These are phyloP conservation scores for Atkinsonella hypoxylon DNA, from an alignment of 2,329 filamentous ascomycete genomes.

Conservation along the genomic window DNA sequence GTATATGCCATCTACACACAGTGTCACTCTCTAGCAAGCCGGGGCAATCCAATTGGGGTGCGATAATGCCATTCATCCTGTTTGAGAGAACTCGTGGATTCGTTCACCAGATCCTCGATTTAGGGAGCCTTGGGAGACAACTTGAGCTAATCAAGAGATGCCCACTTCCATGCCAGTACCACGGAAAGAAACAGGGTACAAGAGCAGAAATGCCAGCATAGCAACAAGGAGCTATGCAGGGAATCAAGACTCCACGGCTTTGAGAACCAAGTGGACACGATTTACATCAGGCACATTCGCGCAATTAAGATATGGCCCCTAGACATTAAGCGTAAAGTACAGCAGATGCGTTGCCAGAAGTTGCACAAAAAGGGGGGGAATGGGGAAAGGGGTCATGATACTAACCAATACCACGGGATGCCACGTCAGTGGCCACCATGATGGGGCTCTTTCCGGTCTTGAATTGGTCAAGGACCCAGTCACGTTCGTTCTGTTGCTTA, in stretches of 20 bases:
- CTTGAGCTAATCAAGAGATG: conserved; percentile 72
- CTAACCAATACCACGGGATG: conserved; percentile 99
- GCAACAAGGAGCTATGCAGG: conserved; percentile 37
- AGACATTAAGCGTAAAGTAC: conserved; percentile 86
- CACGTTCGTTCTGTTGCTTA: conserved; percentile 98
- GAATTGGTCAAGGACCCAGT: conserved; percentile 99
- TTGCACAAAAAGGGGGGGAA: conserved; percentile 36
- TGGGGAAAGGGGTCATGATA: conserved; percentile 41
- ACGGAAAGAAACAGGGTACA: conserved; percentile 45
- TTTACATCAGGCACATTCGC: conserved; percentile 83
- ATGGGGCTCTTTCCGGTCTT: conserved; percentile 99
- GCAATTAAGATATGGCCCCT: conserved; percentile 71
- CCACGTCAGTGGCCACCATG: conserved; percentile 99
- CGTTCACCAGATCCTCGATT: conserved; percentile 45
- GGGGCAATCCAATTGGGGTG: conserved; percentile 44
- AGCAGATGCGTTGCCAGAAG: conserved; percentile 47
- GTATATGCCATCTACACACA: conserved; percentile 34
- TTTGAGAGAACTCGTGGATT: conserved; percentile 23
- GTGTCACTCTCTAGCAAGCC: conserved; percentile 43
- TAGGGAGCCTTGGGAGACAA: conserved; percentile 46
- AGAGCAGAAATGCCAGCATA: conserved; percentile 68
- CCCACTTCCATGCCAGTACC: conserved; percentile 68
- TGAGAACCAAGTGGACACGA: conserved; percentile 74
- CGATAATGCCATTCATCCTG: conserved; percentile 38
- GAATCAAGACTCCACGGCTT: conserved; percentile 72